Base-by-base conservation (phyloP, 2,329 filamentous ascomycete species). In the Fusarium odoratissimum region DNA sequence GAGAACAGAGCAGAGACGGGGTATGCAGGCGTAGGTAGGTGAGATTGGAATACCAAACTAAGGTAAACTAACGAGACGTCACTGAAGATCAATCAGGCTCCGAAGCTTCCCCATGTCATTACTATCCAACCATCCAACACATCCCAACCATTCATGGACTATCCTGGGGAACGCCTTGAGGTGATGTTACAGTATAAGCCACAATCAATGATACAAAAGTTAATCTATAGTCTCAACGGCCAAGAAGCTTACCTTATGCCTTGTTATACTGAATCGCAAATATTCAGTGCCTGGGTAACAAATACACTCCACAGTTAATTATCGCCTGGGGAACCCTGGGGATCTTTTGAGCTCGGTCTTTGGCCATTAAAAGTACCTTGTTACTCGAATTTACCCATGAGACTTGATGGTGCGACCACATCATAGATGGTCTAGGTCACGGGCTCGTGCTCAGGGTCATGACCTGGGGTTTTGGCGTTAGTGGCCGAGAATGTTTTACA, bases 71-170 rank as follows among this genome's bases (percentile, higher is more conserved):
- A 67, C 33, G 54, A 77, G 66, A 70, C 75, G 69, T 71, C 75
- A 74, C 65, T 73, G 66, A 66, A 73, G 71, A 77, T 77, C 73
- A 76, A 73, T 49, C 70, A 71, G 66, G 75, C 68, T 76, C 71
- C 71, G 52, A 70, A 74, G 72, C 68, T 69, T 54, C 30, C 65
- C 73, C 52, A 65, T 49, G 41, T 58, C 31, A 54, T 54, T 52
- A 6, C 19, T 52, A 35, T 52, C 31, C 48, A 51, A 25, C 31
- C 48, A 35, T 51, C 31, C 48, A 35, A 25, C 31, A 35, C 31
- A 25, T 37, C 46, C 46, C 30, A 23, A 35, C 49, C 33, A 38
- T 21, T 28, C 54, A 35, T 68, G 40, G 49, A 49, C 59, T 44
- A 49, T 65, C 49, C 48, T 46, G 48, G 45, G 48, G 35, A 52